A percentile compares a stretch with the other conserved stretches of the same genome.
Conservation (phyloP, 148 eudicot genomes). For the Rhododendron griersonianum region DNA sequence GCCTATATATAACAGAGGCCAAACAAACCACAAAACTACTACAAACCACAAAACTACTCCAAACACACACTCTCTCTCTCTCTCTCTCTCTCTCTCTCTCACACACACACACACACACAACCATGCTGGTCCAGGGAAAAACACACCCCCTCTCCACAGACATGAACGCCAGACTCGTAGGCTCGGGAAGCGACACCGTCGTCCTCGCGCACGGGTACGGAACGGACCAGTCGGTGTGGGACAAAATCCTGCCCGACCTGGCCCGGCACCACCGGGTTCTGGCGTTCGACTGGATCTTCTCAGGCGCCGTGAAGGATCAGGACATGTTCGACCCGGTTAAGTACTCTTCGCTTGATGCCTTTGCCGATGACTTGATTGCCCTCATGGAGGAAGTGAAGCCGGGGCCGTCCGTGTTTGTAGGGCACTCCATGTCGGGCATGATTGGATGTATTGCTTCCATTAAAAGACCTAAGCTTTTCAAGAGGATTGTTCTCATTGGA, state of each 20-base stretch:
- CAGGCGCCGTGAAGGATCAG: constrained; percentile 32
- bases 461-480: constrained; percentile 71
- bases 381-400: constrained; percentile 69
- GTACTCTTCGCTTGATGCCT: constrained; percentile 53
- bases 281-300: constrained; percentile 74
- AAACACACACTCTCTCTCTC: background rate
- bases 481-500: constrained; percentile 64
- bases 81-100: background rate
- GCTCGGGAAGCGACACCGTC: constrained; percentile 49
- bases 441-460: constrained; percentile 86
- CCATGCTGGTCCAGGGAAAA: constrained; percentile 49
- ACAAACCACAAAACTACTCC: background rate
- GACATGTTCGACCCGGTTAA: constrained; percentile 37
- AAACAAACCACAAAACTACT: background rate
- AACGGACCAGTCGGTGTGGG: constrained; percentile 77
- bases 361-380: constrained; percentile 63
- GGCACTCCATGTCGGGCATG: constrained; percentile 88
- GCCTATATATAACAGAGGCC: background rate
- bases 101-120: background rate
- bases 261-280: constrained; percentile 40
- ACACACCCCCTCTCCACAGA: constrained; percentile 35
- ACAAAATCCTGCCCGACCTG: constrained; percentile 49
- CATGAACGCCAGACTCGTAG: constrained; percentile 62
- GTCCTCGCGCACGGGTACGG: constrained; percentile 86
- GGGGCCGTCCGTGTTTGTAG: constrained; percentile 49